Conservation (phyloP, 164 flowering plant genomes). For the Vitis amurensis region DNA sequence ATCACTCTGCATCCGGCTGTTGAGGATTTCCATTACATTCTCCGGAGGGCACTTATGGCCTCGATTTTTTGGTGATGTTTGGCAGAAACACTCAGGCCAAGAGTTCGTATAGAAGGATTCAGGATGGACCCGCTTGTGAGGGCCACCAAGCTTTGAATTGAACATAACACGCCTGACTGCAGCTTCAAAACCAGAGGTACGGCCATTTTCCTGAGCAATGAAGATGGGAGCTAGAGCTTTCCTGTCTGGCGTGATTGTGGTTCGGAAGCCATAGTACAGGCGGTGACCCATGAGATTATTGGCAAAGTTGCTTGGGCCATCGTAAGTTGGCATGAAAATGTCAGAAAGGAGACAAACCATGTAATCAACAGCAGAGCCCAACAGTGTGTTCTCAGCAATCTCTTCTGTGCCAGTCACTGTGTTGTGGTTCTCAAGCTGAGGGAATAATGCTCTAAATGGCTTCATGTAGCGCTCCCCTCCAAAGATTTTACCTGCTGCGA, state of each 20-base stretch:
- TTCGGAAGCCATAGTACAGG: slow-evolving; percentile 90
- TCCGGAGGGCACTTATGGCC: slow-evolving; percentile 82
- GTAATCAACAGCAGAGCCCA: slow-evolving; percentile 98
- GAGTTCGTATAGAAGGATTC: slow-evolving; percentile 96
- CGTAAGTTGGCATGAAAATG: slow-evolving; percentile 97
- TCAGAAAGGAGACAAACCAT: slow-evolving; percentile 98
- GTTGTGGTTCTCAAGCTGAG: slow-evolving; percentile 84
- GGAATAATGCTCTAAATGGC: slow-evolving; percentile 81
- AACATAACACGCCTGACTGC: slow-evolving; percentile 75
- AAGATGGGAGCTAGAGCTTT: slow-evolving; percentile 89
- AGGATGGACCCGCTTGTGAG: slow-evolving; percentile 80
- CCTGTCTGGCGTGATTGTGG: slow-evolving; percentile 81
- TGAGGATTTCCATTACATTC: slow-evolving; percentile 54
- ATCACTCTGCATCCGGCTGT: slow-evolving; percentile 47
- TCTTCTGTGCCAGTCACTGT: slow-evolving; percentile 72
- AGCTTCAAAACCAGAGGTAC: slow-evolving; percentile 69
- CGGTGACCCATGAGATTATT: slow-evolving; percentile 97
- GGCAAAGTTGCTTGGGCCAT: slow-evolving; percentile 99
- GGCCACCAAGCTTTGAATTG: slow-evolving; percentile 77
- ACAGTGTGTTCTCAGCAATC: slow-evolving; percentile 55
- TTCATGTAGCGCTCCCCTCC: slow-evolving; percentile 96
- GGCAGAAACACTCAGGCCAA: slow-evolving; percentile 99
- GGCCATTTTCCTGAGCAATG: slow-evolving; percentile 73
- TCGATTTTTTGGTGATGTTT: slow-evolving; percentile 53
- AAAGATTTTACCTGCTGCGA: slow-evolving; percentile 95